These are phyloP conservation scores for Pythium folliculosum DNA, from an alignment of 352 stramenopile species.

Conservation along the genomic window DNA sequence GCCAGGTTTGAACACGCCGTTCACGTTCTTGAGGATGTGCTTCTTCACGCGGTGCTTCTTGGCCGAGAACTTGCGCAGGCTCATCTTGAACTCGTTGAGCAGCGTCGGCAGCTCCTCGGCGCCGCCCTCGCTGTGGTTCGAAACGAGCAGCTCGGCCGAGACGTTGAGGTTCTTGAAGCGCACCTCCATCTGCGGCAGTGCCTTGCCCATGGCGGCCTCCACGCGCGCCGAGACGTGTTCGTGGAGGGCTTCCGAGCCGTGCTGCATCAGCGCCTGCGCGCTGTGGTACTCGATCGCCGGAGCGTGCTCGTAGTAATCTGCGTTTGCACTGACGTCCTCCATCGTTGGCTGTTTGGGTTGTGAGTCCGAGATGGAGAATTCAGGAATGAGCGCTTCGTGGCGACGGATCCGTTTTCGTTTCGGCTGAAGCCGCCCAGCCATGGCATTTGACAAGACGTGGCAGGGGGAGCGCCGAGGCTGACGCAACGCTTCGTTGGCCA, in stretches of 20 bases:
- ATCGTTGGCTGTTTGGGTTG: no score
- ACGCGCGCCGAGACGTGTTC: slow-evolving; percentile 33
- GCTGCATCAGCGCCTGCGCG: slow-evolving; percentile 20
- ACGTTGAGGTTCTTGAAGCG: slow-evolving; percentile 39
- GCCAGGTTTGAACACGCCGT: no score
- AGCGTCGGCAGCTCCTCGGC: slow-evolving; percentile 21
- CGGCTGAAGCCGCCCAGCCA: no score
- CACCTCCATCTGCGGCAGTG: slow-evolving; percentile 30
- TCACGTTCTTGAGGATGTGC: no score
- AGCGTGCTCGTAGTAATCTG: not conserved
- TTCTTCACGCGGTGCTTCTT: slow-evolving; percentile 28
- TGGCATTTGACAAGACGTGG: no score
- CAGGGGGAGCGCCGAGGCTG: no score
- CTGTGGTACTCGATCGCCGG: slow-evolving; percentile 7
- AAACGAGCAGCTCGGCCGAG: slow-evolving; percentile 32
- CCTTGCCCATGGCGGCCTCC: slow-evolving; percentile 29
- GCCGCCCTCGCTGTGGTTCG: not conserved
- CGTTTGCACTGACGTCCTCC: not conserved
- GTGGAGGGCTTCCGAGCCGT: slow-evolving; percentile 37
- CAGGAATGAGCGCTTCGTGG: no score
- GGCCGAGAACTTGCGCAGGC: slow-evolving; percentile 8
- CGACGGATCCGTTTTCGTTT: no score
- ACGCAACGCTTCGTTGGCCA: no score
- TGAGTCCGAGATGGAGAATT: slow-evolving; percentile 14
- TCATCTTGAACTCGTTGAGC: slow-evolving; percentile 12